Evolutionary conservation across 2,329 filamentous ascomycete genomes (phyloP).

Genomic region (Falciphora oryzae): DNA sequence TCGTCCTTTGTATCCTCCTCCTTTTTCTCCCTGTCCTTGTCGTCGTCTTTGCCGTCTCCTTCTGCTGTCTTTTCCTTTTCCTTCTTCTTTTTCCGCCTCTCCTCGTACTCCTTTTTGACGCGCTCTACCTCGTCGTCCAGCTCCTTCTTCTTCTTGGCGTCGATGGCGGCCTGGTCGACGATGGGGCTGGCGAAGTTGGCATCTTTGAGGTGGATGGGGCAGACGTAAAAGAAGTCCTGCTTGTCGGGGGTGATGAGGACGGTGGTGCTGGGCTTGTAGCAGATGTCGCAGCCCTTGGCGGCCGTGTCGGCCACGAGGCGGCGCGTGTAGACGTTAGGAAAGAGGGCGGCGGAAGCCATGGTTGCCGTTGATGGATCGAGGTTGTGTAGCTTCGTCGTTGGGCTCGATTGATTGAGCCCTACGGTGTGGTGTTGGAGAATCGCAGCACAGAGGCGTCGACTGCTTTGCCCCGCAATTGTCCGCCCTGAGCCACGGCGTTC

Average conservation of each 20-base stretch:
- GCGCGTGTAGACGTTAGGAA: slow-evolving; percentile 78
- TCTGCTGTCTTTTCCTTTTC: slow-evolving; percentile 55
- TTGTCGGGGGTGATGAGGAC: slow-evolving; percentile 87
- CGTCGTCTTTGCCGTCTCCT: slow-evolving; percentile 40
- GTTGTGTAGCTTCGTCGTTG: not conserved
- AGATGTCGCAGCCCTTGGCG: slow-evolving; percentile 81
- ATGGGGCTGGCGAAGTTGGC: slow-evolving; percentile 72
- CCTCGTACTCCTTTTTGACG: slow-evolving; percentile 72
- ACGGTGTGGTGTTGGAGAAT: no score
- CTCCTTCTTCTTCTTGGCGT: slow-evolving; percentile 60
- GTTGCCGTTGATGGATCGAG: no score
- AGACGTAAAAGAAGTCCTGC: slow-evolving; percentile 87
- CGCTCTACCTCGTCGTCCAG: slow-evolving; percentile 58
- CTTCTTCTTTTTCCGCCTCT: slow-evolving; percentile 62
- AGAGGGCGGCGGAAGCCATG: slow-evolving; percentile 26
- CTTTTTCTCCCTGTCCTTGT: slow-evolving; percentile 35
- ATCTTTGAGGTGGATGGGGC: slow-evolving; percentile 76
- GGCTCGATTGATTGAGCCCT: no score
- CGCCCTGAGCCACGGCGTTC: no score
- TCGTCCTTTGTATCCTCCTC: slow-evolving; percentile 39
- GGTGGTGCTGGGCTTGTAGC: slow-evolving; percentile 80
- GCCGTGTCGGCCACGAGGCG: slow-evolving; percentile 81
- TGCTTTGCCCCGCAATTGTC: no score
- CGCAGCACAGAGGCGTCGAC: no score
- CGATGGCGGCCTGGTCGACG: slow-evolving; percentile 58